Evolutionary conservation across 208 protist species (phyloP).

Genomic region (Histomonas meleagridis): DNA sequence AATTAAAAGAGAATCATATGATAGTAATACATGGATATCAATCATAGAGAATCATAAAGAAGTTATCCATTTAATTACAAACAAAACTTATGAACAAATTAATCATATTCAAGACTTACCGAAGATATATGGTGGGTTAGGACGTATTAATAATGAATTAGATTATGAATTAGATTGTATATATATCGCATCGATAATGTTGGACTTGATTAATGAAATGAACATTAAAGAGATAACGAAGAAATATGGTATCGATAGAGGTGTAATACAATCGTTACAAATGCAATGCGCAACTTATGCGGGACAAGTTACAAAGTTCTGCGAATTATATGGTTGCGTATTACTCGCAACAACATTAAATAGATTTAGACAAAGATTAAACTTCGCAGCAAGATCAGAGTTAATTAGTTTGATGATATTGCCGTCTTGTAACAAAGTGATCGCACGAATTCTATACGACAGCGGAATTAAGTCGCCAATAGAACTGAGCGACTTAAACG

Average conservation of each 20-base stretch:
- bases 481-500: background rate
- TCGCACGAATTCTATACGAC: background rate
- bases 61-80: background rate
- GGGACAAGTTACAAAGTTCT: background rate
- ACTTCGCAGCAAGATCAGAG: background rate
- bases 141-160: background rate
- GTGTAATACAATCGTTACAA: background rate
- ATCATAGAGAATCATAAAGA: background rate
- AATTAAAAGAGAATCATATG: background rate
- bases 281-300: background rate
- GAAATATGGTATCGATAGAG: background rate
- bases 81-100: background rate
- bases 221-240: background rate
- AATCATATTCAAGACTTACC: background rate
- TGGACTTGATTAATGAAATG: background rate
- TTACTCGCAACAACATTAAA: background rate
- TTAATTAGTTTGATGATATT: background rate
- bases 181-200: background rate
- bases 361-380: conserved; percentile 9
- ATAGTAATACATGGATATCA: background rate
- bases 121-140: background rate
- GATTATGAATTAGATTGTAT: background rate
- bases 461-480: background rate
- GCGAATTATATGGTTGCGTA: background rate
- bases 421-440: background rate